Evolutionary conservation across 495 filamentous ascomycete genomes (phyloP), one percentile per base, ranked within the genome.

Genomic region (Thermothielavioides terrestris): DNA sequence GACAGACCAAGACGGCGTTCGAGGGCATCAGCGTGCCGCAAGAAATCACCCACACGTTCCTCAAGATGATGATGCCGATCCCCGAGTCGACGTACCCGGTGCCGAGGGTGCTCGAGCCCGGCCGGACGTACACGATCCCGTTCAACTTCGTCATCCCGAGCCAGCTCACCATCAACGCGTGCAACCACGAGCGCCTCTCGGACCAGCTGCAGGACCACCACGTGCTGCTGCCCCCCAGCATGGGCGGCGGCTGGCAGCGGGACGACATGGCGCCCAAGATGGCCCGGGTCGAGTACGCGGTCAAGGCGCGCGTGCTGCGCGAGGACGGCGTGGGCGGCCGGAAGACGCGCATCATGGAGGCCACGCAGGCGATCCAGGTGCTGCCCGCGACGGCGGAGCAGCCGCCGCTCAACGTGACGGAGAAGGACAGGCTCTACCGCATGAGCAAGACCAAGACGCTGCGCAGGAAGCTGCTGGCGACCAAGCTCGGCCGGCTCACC

Each of bases 141-240:
- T 98, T 96, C 68, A 82, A 80, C 51, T 98, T 98, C 59, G 83
- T 88, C 31, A 78, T 97, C 11, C 92, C 94, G 1, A 74, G 78
- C 25, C 79, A 80, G 10, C 74, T 96, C 34, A 75, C 82, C 23
- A 72, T 77, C 8, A 67, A 69, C 35, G 68, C 72, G 14, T 81
- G 77, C 61, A 70, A 62, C 50, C 76, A 79, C 52, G 20, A 46
- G 6, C 58, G 61, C 7, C 42, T 63, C 17, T 79, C 80, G 45
- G 63, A 74, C 7, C 74, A 82, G 25, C 69, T 95, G 34, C 75
- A 78, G 48, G 75, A 79, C 25, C 80, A 82, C 2, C 92, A 98
- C 68, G 71, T 89, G 3, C 73, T 80, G 42, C 75, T 95, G 0
- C 92, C 89, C 0, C 91, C 92, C 2, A 87, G 79, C 12, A 62